Evolutionary conservation across 2,329 filamentous ascomycete species (phyloP), one percentile per base, ranked within the genome.

Genomic region (Pseudogymnoascus sp.): DNA sequence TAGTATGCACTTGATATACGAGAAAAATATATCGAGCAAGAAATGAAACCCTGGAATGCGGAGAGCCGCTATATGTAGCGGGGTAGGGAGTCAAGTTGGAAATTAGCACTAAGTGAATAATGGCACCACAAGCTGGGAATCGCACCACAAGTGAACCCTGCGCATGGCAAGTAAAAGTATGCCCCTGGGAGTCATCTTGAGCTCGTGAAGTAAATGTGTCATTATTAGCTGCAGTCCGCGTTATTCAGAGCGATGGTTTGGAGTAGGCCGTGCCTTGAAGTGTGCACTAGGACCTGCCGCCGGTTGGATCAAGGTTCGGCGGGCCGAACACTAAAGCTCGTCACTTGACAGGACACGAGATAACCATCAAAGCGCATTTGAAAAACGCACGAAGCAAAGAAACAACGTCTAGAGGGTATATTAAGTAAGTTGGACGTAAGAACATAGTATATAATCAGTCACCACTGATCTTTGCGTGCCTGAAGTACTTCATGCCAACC

Each of bases 401-500:
- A 57, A 57, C 11, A 57, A 57, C n/a, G 51, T 19, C 51, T 34
- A 34, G 51, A 57, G 51, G 51, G 51, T 57, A 57, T 57, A 57
- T 57, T 57, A 57, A 57, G 51, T 34, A 57, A 57, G 51, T 57
- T 21, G 51, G 51, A 34, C 51, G 51, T 57, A 57, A 34, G 28
- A 57, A 34, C 28, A 57, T 34, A 6, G 48, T 57, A 57, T 57
- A 57, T 57, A 54, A 57, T 57, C 51, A 57, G 28, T 57, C 51
- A 21, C 51, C 51, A 57, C 51, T 57, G 51, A 98, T 96, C 79
- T 96, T 96, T 36, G 95, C 93, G 80, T 99, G 95, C 70, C 93
- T 87, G 74, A 99, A 99, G 76, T 98, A 98, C 76, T 99, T 99
- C 93, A 99, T 98, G 23, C 95, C 95, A 60, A 98, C 89, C 95